These are phyloP conservation scores for Besnoitia besnoiti DNA, from an alignment of 169 alveolate species.

Conservation along the genomic window DNA sequence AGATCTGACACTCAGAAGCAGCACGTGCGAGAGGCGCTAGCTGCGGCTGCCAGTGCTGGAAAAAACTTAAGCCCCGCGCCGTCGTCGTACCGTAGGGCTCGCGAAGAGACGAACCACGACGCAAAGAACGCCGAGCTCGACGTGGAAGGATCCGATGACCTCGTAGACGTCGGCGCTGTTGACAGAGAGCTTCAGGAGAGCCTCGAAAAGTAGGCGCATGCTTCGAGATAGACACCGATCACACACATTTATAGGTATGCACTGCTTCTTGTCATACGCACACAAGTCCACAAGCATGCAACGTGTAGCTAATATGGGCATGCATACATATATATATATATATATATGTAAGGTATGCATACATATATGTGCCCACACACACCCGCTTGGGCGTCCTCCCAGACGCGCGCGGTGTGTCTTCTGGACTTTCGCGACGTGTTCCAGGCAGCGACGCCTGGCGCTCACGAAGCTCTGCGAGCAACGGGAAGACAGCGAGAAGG, in stretches of 20 bases:
- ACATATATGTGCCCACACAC: too few relatives aligned
- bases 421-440: too few relatives aligned
- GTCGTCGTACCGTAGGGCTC: background rate
- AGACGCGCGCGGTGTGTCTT: too few relatives aligned
- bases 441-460: slow-evolving; percentile 43
- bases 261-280: too few relatives aligned
- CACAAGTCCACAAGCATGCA: too few relatives aligned
- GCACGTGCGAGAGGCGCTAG: slow-evolving; percentile 28
- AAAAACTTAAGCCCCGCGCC: background rate
- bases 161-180: background rate
- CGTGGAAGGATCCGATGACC: too few relatives aligned
- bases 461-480: background rate
- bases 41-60: background rate
- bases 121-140: background rate
- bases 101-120: background rate
- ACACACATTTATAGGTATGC: too few relatives aligned
- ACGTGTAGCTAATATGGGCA: too few relatives aligned
- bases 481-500: background rate
- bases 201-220: slow-evolving; percentile 15
- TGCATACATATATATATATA: too few relatives aligned
- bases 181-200: slow-evolving; percentile 26
- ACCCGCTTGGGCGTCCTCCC: too few relatives aligned
- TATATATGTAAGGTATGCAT: too few relatives aligned
- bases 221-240: too few relatives aligned
- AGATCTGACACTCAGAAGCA: background rate